Evolutionary conservation across 345 rosid genomes (phyloP).

Genomic region (Linum usitatissimum): DNA sequence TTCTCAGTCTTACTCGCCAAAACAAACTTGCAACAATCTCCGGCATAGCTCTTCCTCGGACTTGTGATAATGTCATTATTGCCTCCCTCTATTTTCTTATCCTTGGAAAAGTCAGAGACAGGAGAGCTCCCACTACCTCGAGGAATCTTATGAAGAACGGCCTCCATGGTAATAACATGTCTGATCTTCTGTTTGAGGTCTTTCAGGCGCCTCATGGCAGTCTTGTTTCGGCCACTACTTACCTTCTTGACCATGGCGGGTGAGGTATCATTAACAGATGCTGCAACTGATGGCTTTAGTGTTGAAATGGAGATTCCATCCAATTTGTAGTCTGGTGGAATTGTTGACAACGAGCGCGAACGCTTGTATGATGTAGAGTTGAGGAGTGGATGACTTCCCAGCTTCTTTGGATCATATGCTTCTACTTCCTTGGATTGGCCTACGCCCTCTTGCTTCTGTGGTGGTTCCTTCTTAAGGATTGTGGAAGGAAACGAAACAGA

Average conservation of each 20-base stretch:
- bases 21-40: conserved; percentile 2
- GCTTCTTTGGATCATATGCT: neutral
- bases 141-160: conserved; percentile 70
- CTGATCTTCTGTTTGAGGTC: conserved; percentile 57
- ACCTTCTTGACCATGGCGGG: conserved; percentile 24
- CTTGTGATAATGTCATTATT: conserved; percentile 14
- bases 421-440: neutral
- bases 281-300: conserved; percentile 20
- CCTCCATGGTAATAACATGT: conserved; percentile 70
- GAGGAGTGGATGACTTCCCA: neutral
- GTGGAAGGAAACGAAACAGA: conserved; percentile 37
- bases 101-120: conserved; percentile 28
- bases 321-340: conserved; percentile 20
- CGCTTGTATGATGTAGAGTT: conserved; percentile 14
- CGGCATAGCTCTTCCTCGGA: conserved; percentile 11
- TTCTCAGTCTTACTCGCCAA: conserved; percentile 8
- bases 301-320: conserved; percentile 22
- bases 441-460: neutral
- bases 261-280: conserved; percentile 2
- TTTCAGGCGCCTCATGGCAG: conserved; percentile 45
- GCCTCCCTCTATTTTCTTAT: conserved; percentile 35
- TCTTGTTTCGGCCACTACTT: conserved; percentile 28
- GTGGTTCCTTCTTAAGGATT: neutral
- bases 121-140: conserved; percentile 33
- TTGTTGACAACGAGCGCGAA: conserved; percentile 21